Percentiles rank a stretch among this genome's conserved stretches.
Conservation (phyloP, 2,329 filamentous ascomycete species). For the Xenoacremonium recifei region DNA sequence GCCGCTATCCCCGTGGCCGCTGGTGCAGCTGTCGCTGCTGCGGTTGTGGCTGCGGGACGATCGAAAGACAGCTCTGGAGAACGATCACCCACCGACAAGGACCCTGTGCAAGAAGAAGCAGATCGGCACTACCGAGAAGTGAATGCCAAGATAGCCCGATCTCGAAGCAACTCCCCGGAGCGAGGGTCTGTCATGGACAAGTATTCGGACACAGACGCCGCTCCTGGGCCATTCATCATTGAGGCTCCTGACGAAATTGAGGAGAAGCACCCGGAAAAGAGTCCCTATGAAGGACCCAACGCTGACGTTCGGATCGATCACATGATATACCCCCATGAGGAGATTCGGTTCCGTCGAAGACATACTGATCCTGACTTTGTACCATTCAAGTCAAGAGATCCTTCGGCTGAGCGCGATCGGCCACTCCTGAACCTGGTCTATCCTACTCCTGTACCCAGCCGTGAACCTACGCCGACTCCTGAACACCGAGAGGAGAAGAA, state of each 20-base stretch:
- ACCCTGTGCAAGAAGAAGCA: constrained; percentile 55
- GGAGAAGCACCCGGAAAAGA: constrained; percentile 40
- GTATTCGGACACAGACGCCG: constrained; percentile 42
- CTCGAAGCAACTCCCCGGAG: constrained; percentile 50
- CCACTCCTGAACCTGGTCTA: constrained; percentile 60
- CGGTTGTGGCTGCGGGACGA: constrained; percentile 41
- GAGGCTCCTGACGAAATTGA: constrained; percentile 55
- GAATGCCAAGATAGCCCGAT: constrained; percentile 53
- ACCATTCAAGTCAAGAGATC: constrained; percentile 47
- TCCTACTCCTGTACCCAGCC: constrained; percentile 52
- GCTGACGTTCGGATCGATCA: constrained; percentile 65
- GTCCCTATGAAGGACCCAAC: constrained; percentile 56
- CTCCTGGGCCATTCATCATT: constrained; percentile 45
- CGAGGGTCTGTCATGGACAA: constrained; percentile 56
- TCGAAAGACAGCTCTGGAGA: constrained; percentile 35
- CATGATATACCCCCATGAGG: constrained; percentile 52
- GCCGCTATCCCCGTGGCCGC: constrained; percentile 48
- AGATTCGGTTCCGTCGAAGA: constrained; percentile 35
- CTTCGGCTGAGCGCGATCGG: constrained; percentile 53
- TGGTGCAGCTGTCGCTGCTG: constrained; percentile 46
- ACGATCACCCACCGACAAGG: constrained; percentile 30
- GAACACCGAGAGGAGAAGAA: constrained; percentile 16
- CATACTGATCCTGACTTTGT: constrained; percentile 26
- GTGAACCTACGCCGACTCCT: constrained; percentile 42
- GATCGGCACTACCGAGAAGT: constrained; percentile 57